These are phyloP conservation scores for Thalia dealbata DNA, from an alignment of 176 grass and related monocot genomes.

Conservation along the genomic window DNA sequence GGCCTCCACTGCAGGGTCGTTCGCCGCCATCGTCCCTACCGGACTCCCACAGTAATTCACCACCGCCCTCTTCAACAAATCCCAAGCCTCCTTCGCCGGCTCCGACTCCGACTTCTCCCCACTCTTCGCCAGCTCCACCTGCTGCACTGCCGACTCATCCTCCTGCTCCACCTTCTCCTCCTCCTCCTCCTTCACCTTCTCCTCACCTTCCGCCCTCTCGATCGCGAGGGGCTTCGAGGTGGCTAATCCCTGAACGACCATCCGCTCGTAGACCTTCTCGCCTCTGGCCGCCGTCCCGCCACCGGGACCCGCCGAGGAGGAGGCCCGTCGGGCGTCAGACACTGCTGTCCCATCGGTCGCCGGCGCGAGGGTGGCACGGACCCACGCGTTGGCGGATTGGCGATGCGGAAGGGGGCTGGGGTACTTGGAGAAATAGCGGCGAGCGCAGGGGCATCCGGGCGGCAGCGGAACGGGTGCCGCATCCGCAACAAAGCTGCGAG, in stretches of 20 bases:
- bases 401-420: neutral
- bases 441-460: neutral
- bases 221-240: conserved; percentile 6
- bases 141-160: neutral
- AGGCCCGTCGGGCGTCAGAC: neutral
- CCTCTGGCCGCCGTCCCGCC: neutral
- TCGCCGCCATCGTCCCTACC: conserved; percentile 17
- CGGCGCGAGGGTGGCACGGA: neutral
- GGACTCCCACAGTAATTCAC: conserved; percentile 17
- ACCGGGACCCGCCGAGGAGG: neutral
- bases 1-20: neutral
- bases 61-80: conserved; percentile 17
- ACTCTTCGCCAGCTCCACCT: neutral
- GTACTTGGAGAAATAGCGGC: neutral
- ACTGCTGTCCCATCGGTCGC: neutral
- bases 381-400: neutral
- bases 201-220: neutral
- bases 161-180: neutral
- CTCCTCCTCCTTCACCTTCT: neutral
- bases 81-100: conserved; percentile 14
- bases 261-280: conserved; percentile 11
- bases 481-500: neutral
- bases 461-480: neutral
- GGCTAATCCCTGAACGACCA: conserved; percentile 2
- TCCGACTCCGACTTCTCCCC: neutral